Evolutionary conservation across 73 alveolate species (phyloP), one percentile per base, ranked within the genome.

Genomic region (Urostyla sp.): DNA sequence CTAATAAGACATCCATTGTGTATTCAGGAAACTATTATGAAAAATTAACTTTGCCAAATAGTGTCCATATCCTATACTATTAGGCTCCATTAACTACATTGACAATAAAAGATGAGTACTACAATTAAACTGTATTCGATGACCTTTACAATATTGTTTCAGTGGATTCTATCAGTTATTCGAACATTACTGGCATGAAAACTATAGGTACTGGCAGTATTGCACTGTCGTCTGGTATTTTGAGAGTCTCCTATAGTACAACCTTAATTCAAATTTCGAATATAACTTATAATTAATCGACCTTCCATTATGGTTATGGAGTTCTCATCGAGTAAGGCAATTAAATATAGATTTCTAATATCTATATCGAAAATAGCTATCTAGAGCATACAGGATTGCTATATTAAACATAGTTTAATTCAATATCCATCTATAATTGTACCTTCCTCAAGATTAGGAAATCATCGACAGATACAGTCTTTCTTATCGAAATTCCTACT

Each of bases 101-200:
- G 3, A 44, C 1, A 55, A 75, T 56, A 78, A 75, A 59, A 75
- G 67, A 0, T n/a, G 54, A 10, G 44, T 3, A 38, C 20, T n/a
- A n/a, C n/a, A n/a, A n/a, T n/a, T n/a, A 26, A 37, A 75, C 54
- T 38, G 46, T 24, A 16, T 52, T 55, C 0, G 87, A 75, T 37
- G 87, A 75, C 28, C 66, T 75, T 21, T 75, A 75, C 27, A 50
- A 76, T 36, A 75, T 75, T 35, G 87, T 60, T n/a, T 76, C 74
- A 11, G 74, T 50, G 28, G 57, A 56, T 24, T 21, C 32, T 15
- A 28, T 75, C 7, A 1, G 7, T 21, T 45, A 56, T 1, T 18
- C 21, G 21, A 43, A 75, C 30, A 34, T 75, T 36, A 55, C 11
- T 16, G 74, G 54, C 4, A 37, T 13, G 4, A 57, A 57, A 49